Base-by-base conservation (phyloP, 2,329 filamentous ascomycete species). In the Exophiala spinifera region DNA sequence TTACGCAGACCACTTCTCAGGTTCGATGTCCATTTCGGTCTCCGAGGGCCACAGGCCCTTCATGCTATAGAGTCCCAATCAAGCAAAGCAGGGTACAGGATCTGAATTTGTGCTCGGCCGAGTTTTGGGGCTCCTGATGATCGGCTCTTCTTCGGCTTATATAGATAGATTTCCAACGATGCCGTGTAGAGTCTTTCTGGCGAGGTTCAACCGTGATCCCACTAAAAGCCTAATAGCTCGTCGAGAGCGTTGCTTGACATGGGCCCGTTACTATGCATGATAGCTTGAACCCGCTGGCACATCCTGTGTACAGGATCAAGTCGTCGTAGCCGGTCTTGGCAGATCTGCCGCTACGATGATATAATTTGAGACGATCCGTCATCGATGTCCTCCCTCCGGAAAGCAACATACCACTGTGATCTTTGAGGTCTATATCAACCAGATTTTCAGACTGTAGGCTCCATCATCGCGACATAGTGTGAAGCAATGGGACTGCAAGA, bases 401-500 rank as follows among this genome's bases (percentile, higher is more conserved):
- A 31, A 10, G 7, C 6, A 11, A 31, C 28, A 31, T 10, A 6
- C 7, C 6, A 7, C 28, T 25, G 5, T 5, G 28, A 31, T 3
- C 11, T 10, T 31, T 31, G 28, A 31, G 28, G 11, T 25, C 28
- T 8, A 31, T 6, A 10, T 31, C 6, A 11, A 31, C 28, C 8
- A 31, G 28, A 6, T 31, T 31, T 10, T 31, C 28, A 31, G 11
- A 31, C 8, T 2, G 7, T 10, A 31, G 10, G 3, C 6, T 31
- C 14, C 36, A 39, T 10, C 6, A 15, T 15, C 36, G 10, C 15
- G 17, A 3, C 36, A 15, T 28, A 21, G 13, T 10, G 8, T 10
- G 10, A 25, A 49, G 56, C 19, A 34, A 61, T 61, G 55, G 45
- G 46, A 21, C 64, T 75, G 56, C 66, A 74, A 55, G 71, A 64